Conservation (phyloP, 2,329 filamentous ascomycete genomes). For the Bipolaris gigantea region DNA sequence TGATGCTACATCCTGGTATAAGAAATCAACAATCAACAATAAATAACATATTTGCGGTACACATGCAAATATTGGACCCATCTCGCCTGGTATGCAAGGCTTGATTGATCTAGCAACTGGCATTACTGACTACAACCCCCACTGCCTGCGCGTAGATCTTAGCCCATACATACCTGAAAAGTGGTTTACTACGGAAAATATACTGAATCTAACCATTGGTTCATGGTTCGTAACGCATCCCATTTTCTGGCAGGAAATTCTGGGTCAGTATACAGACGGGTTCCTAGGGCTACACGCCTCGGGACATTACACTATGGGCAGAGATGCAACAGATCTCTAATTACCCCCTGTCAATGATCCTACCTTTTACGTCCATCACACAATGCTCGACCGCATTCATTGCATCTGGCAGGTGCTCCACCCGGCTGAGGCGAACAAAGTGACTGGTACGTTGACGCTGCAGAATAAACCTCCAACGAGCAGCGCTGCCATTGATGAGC, state of each 20-base stretch:
- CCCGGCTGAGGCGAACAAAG: slow-evolving; percentile 6
- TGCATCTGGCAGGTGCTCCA: slow-evolving; percentile 9
- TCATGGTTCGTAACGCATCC: not conserved
- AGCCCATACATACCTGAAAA: slow-evolving; percentile 5
- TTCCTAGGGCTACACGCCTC: slow-evolving; percentile 6
- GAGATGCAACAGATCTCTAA: slow-evolving; percentile 6
- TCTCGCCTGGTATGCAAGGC: slow-evolving; percentile 9
- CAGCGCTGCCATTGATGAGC: slow-evolving; percentile 8
- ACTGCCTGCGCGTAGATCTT: slow-evolving; percentile 3
- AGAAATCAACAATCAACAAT: rapidly evolving
- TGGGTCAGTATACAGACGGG: slow-evolving; percentile 2
- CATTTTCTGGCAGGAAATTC: slow-evolving; percentile 7
- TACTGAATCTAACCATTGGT: slow-evolving; percentile 4
- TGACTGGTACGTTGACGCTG: slow-evolving; percentile 4
- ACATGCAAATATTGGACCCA: slow-evolving; percentile 4
- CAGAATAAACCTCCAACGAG: slow-evolving; percentile 4
- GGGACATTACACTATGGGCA: slow-evolving; percentile 5
- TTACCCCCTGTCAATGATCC: slow-evolving; percentile 8
- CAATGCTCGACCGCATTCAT: slow-evolving; percentile 8
- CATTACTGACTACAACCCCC: slow-evolving; percentile 2
- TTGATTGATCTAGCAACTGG: slow-evolving; percentile 1
- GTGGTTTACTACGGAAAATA: slow-evolving; percentile 3
- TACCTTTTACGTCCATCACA: slow-evolving; percentile 4
- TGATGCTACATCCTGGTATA: not conserved
- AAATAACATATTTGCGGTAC: not conserved